Base-by-base conservation (phyloP, 345 rosid species). In the Noccaea caerulescens region DNA sequence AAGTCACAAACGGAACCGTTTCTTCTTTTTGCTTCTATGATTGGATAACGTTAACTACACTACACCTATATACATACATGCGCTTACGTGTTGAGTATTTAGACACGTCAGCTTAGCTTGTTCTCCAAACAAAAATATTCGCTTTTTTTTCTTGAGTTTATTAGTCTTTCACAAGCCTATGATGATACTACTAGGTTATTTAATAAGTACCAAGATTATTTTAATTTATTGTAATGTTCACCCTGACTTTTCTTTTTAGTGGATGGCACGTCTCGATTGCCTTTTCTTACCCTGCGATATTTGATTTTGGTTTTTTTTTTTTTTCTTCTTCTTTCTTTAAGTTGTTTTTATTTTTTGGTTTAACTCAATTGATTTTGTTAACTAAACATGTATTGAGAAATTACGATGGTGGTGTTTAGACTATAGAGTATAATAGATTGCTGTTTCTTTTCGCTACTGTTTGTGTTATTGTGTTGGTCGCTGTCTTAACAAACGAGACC, bases 11-110 rank as follows among this genome's bases (percentile, higher is more conserved):
- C 61, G 55, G 10, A 47, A 56, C 38, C 56, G 67, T 58, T 63
- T 16, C 18, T 43, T 34, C 3, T 20, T n/a, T 66, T 57, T 10
- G 30, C 77, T 61, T 74, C 10, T 67, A 25, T 59, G 33, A 59
- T 67, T 67, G 78, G 78, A 74, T 67, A 67, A 74, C 45, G 61
- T 58, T 66, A 66, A 66, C 45, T 46, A 4, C 42, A n/a, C 46
- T 41, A 1, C 36, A 0, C n/a, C 5, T 51, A 39, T 39, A 30
- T 20, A 20, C 2, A 38, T 30, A 6, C 1, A 43, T 23, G 0
- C 2, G 68, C 49, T 58, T 41, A 66, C 62, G 61, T 50, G 78
- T 73, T 4, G 5, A 5, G 14, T 59, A 23, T 3, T 30, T 13
- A 11, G 62, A 67, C 73, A 67, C 50, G 51, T 75, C 62, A 75